These are phyloP conservation scores for Flaveria bidentis DNA, from an alignment of 129 eudicot species.

Conservation along the genomic window DNA sequence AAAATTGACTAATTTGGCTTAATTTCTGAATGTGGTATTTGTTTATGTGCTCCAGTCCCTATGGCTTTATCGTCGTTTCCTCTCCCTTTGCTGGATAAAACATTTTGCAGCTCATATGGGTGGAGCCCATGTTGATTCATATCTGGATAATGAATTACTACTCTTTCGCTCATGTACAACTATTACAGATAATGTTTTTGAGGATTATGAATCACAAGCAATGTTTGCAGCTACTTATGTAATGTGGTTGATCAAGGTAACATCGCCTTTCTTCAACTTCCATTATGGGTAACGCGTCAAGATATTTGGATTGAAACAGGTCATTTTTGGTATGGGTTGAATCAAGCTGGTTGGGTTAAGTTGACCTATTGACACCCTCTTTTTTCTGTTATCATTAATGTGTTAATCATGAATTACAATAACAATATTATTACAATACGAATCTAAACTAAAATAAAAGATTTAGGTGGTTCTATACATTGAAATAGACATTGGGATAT, in stretches of 20 bases:
- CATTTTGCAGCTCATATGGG: constrained; percentile 38
- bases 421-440: not conserved
- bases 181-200: constrained; percentile 59
- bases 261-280: not conserved
- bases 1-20: constrained; percentile 1
- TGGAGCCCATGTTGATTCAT: constrained; percentile 30
- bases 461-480: constrained; percentile 6
- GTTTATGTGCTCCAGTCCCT: constrained; percentile 52
- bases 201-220: constrained; percentile 78
- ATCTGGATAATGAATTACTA: constrained; percentile 53
- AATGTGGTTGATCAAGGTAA: constrained; percentile 75
- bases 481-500: not conserved
- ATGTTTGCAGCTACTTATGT: constrained; percentile 68
- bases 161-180: constrained; percentile 53
- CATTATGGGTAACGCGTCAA: not conserved
- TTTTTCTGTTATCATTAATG: not conserved
- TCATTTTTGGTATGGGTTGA: not conserved
- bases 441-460: not conserved
- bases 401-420: not conserved
- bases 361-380: not conserved
- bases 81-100: constrained; percentile 66
- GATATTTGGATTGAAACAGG: not conserved
- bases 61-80: constrained; percentile 93
- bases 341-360: not conserved
- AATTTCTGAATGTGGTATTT: constrained; percentile 9